Evolutionary conservation across 2,329 filamentous ascomycete species (phyloP).

Genomic region (Zymoseptoria tritici): DNA sequence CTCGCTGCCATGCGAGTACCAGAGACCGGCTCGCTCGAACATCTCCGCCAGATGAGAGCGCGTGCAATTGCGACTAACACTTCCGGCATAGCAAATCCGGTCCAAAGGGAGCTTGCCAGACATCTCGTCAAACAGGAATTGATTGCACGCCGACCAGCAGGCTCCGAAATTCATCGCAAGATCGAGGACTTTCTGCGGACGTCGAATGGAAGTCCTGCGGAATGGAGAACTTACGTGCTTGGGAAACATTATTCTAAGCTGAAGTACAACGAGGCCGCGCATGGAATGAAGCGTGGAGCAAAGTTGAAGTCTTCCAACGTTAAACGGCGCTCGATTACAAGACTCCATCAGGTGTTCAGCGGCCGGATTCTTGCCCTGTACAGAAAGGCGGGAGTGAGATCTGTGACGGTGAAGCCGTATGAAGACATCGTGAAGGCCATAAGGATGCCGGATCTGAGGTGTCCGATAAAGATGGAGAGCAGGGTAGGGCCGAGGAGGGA

Average conservation of each 20-base stretch:
- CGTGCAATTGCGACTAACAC: background rate
- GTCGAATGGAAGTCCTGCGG: background rate
- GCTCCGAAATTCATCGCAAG: background rate
- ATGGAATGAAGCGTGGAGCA: background rate
- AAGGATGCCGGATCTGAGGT: background rate
- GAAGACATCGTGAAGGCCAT: background rate
- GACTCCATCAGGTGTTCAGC: background rate
- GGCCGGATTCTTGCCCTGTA: background rate
- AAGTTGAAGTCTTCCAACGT: background rate
- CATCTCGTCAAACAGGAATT: background rate
- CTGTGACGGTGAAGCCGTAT: background rate
- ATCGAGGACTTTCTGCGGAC: background rate
- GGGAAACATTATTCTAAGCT: background rate
- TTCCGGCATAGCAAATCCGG: background rate
- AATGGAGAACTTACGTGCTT: background rate
- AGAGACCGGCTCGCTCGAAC: background rate
- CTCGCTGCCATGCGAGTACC: background rate
- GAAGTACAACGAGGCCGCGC: background rate
- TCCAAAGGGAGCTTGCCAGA: background rate
- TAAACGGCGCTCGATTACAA: background rate
- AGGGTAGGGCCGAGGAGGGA: background rate
- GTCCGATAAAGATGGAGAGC: background rate
- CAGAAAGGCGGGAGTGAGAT: background rate
- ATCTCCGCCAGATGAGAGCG: background rate
- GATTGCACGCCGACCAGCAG: background rate